Conservation (phyloP, 495 filamentous ascomycete genomes). For the Pyrenopolyporus hunteri region DNA sequence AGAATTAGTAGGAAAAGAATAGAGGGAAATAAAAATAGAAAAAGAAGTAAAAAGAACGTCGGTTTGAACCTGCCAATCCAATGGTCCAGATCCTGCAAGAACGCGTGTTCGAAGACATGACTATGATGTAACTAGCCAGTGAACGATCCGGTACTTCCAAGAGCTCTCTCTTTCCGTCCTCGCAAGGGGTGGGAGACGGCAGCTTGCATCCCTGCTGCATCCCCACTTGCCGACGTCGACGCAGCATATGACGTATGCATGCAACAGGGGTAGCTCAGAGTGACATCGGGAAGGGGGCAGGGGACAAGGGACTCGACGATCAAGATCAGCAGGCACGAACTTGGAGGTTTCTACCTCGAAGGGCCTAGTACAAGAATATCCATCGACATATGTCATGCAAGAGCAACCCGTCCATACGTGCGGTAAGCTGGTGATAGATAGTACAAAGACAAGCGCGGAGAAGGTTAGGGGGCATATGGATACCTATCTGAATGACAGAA, state of each 20-base stretch:
- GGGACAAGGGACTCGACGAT: slow-evolving; percentile 14
- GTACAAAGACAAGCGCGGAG: no score
- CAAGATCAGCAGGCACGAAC: slow-evolving; percentile 26
- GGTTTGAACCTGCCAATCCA: slow-evolving; percentile 1
- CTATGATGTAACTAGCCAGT: slow-evolving; percentile 30
- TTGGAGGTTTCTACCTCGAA: no score
- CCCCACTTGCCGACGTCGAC: neutral
- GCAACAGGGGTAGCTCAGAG: slow-evolving; percentile 13
- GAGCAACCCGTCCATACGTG: no score
- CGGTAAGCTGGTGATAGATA: no score
- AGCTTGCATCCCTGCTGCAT: slow-evolving; percentile 2
- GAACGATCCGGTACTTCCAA: slow-evolving; percentile 17
- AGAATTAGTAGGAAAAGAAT: slow-evolving; percentile 5
- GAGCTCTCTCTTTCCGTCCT: no score
- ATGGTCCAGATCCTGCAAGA: slow-evolving; percentile 9
- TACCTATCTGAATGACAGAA: no score
- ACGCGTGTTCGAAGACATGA: slow-evolving; percentile 21
- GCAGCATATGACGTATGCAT: slow-evolving; percentile 27
- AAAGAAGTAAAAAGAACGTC: neutral
- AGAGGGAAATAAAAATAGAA: neutral
- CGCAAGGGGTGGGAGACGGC: no score
- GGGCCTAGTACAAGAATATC: no score
- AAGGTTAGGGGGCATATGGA: no score
- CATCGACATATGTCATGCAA: no score
- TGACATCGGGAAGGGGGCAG: slow-evolving; percentile 4